phyloP scores from a whole-genome alignment of 2,329 filamentous ascomycete genomes.

The Fusarium penzigii region DNA sequence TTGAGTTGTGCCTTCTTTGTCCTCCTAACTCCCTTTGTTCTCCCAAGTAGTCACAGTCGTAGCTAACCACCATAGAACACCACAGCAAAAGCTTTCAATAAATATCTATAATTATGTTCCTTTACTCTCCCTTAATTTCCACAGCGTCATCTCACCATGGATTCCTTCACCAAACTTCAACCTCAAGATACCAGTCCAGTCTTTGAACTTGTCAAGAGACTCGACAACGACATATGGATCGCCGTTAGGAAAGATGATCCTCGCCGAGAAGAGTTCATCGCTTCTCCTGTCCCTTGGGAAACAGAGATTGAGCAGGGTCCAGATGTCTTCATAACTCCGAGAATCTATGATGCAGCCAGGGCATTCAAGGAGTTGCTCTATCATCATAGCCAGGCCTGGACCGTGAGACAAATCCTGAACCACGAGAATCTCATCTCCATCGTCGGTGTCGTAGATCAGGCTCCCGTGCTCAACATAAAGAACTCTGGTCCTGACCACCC shows the following conservation, averaged over 20 bases:
- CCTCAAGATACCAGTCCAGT: slow-evolving; percentile 6
- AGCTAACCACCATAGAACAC: neutral
- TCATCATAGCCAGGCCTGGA: slow-evolving; percentile 29
- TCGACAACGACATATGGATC: slow-evolving; percentile 34
- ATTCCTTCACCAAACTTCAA: neutral
- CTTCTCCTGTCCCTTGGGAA: slow-evolving; percentile 18
- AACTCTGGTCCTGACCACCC: slow-evolving; percentile 17
- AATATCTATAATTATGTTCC: neutral
- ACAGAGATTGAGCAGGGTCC: slow-evolving; percentile 7
- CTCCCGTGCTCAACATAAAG: slow-evolving; percentile 14
- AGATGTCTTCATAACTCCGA: neutral
- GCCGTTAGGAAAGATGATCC: slow-evolving; percentile 29
- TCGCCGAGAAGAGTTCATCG: slow-evolving; percentile 38
- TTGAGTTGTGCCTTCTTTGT: neutral
- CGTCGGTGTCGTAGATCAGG: slow-evolving; percentile 37
- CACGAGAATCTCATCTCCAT: slow-evolving; percentile 52
- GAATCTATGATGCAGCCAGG: slow-evolving; percentile 19
- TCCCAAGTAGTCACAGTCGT: neutral
- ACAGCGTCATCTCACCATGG: neutral
- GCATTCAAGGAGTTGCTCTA: slow-evolving; percentile 24
- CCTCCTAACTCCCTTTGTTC: neutral
- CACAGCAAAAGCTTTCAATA: neutral
- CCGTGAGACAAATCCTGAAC: slow-evolving; percentile 42
- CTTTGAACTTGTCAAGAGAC: slow-evolving; percentile 34
- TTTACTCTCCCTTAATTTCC: neutral